Evolutionary conservation across 306 rosid genomes (phyloP).

Genomic region (Cicer yamashitae): DNA sequence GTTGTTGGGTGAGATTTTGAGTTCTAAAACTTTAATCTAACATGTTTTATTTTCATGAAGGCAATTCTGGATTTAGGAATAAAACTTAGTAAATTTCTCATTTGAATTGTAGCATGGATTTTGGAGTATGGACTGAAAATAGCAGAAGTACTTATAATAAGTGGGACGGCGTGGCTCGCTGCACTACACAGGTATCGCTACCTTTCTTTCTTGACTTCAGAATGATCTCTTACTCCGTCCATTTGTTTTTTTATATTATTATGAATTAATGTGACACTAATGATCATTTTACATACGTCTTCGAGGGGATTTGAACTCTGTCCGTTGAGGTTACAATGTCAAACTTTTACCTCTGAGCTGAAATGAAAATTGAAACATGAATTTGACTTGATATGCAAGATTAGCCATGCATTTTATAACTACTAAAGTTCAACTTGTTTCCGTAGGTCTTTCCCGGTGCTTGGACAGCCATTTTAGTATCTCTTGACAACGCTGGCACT

Average conservation of each 20-base stretch:
- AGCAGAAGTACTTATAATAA: conserved; percentile 84
- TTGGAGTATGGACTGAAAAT: conserved; percentile 86
- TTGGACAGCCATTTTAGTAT: conserved; percentile 92
- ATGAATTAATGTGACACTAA: too few relatives aligned
- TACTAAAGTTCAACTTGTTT: conserved; percentile 9
- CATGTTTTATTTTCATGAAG: not conserved
- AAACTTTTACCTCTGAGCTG: too few relatives aligned
- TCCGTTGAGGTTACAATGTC: too few relatives aligned
- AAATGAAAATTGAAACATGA: not conserved
- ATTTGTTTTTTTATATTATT: too few relatives aligned
- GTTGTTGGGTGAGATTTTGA: conserved; percentile 77
- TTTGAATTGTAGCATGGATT: conserved; percentile 78
- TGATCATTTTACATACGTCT: too few relatives aligned
- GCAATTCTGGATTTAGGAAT: conserved; percentile 19
- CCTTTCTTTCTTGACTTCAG: not conserved
- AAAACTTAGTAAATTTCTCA: conserved; percentile 30
- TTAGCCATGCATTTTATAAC: conserved; percentile 17
- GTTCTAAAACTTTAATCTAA: conserved; percentile 13
- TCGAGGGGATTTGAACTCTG: too few relatives aligned
- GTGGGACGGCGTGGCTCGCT: conserved; percentile 86
- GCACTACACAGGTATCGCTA: conserved; percentile 70
- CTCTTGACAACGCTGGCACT: conserved; percentile 87
- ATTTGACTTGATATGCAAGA: conserved; percentile 8
- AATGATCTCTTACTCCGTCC: too few relatives aligned
- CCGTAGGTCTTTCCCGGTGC: conserved; percentile 89